phyloP scores from a whole-genome alignment of 1,284 basidiomycete genomes.

The Vanrija sp. region DNA sequence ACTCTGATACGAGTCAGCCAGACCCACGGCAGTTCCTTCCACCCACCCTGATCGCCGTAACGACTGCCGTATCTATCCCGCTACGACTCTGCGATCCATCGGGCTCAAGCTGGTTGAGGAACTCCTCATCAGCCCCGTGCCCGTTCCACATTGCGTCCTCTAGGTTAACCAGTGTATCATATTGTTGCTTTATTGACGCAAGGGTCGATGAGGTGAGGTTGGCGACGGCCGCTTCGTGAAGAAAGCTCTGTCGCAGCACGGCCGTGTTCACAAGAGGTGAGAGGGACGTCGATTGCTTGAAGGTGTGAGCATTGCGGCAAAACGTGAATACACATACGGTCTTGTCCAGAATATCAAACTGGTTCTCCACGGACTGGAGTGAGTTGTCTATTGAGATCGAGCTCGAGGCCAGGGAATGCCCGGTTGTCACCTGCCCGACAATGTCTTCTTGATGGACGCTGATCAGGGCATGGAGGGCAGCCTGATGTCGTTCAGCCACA shows the following conservation, averaged over 20 bases:
- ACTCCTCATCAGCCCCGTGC: conserved; percentile 23
- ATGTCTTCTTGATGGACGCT: too few species aligned
- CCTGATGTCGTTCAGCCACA: too few species aligned
- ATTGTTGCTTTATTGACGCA: conserved; percentile 7
- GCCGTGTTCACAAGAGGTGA: background rate
- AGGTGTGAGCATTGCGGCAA: background rate
- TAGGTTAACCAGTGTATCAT: conserved; percentile 19
- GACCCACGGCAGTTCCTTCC: too few species aligned
- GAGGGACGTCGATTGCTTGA: background rate
- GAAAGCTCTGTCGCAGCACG: background rate
- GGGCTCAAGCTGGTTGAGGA: conserved; percentile 17
- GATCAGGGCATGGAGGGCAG: too few species aligned
- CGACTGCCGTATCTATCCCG: background rate
- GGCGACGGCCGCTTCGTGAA: background rate
- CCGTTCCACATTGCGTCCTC: conserved; percentile 36
- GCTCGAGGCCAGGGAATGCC: too few species aligned
- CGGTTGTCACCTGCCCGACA: too few species aligned
- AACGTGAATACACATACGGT: too few species aligned
- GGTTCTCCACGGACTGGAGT: too few species aligned
- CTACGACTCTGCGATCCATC: background rate
- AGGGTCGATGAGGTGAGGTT: conserved; percentile 6
- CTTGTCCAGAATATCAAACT: too few species aligned
- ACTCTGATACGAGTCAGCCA: background rate
- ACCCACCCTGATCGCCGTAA: conserved; percentile 16
- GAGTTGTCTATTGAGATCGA: too few species aligned